Conservation (phyloP, 208 protist genomes). For the Wallacemonas sp. region DNA sequence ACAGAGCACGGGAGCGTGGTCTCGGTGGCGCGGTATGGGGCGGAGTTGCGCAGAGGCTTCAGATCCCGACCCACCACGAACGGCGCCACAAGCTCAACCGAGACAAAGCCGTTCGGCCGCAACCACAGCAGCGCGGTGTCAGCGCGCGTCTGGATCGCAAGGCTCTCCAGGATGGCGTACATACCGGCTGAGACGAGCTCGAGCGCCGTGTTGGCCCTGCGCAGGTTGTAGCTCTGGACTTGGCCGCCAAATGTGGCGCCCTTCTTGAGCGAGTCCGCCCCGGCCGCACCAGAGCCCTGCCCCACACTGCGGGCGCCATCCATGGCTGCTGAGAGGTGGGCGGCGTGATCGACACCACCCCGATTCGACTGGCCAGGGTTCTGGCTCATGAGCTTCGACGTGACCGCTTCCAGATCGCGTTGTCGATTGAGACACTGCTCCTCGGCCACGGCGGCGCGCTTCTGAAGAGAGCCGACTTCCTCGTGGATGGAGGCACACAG, state of each 20-base stretch:
- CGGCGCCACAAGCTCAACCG: slow-evolving; percentile 80
- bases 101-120: slow-evolving; percentile 62
- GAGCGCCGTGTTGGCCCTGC: slow-evolving; percentile 65
- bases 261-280: slow-evolving; percentile 15
- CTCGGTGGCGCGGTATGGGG: slow-evolving; percentile 78
- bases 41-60: slow-evolving; percentile 54
- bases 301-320: neutral
- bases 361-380: neutral
- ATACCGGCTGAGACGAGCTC: slow-evolving; percentile 83
- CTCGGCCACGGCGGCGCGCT: slow-evolving; percentile 24
- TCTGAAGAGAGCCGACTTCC: slow-evolving; percentile 56
- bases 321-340: neutral
- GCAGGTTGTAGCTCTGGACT: slow-evolving; percentile 60
- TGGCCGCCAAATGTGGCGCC: slow-evolving; percentile 57
- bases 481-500: slow-evolving; percentile 73
- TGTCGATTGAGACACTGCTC: slow-evolving; percentile 26
- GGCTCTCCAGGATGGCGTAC: slow-evolving; percentile 75
- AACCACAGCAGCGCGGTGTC: slow-evolving; percentile 82
- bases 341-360: neutral
- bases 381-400: slow-evolving; percentile 6
- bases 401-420: slow-evolving; percentile 27
- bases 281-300: neutral
- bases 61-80: slow-evolving; percentile 85
- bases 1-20: slow-evolving; percentile 73
- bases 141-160: slow-evolving; percentile 72